Base-by-base conservation (phyloP, 2,329 filamentous ascomycete species). In the Penicillium sp. region DNA sequence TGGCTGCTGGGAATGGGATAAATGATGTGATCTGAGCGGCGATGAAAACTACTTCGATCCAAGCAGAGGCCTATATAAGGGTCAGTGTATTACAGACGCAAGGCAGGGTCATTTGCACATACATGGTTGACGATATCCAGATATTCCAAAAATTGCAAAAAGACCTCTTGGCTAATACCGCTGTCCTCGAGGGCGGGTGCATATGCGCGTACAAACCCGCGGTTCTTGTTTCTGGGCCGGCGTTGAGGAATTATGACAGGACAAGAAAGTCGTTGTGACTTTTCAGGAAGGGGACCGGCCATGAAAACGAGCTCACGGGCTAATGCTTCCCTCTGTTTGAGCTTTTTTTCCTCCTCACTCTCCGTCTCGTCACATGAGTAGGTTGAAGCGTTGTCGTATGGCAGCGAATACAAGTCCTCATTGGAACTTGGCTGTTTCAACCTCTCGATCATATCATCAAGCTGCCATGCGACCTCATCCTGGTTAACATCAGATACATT, bases 181-280 rank as follows among this genome's bases (percentile, higher is more conserved):
- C 44, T 42, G 10, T 55, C 41, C 12, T 37, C 42, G 10, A 55
- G 31, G 0, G 50, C 33, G 24, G 53, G 53, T 4, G 53, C 53
- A 49, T 53, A 55, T 12, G 50, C 53, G 23, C 50, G 47, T 2
- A 47, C 50, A n/a, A 55, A 55, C 6, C 50, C 50, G 4, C 47
- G 50, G 27, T 29, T 28, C 23, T 48, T 50, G 33, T 41, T 33
- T 10, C 50, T 42, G 2, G 53, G 53, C 4, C 50, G 40, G 8
- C 47, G 47, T 20, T 55, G 53, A 15, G 53, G 50, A 41, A 55
- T 46, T n/a, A 55, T 50, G 3, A 55, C 53, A 4, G 53, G 50
- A 27, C 33, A 51, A 15, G 49, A 40, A 18, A 56, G 28, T 6
- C 42, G 25, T 31, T 27, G 37, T 1, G 31, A 7, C 6, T 44